Base-by-base conservation (phyloP, 257 asterid species). In the Solanum stenotomum region DNA sequence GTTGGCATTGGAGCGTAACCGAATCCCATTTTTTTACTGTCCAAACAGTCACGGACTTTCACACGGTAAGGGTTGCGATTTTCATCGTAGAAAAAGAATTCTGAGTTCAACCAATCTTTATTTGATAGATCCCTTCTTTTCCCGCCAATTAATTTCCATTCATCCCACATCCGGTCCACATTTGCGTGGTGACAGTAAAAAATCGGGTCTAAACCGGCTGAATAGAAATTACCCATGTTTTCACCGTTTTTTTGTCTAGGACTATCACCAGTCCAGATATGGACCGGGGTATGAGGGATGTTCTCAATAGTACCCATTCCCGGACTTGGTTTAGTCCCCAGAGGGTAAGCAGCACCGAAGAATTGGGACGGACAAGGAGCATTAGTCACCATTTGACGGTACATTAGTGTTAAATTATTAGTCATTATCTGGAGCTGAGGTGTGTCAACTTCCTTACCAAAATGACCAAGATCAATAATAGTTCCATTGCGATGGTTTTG, bases 61-160 rank as follows among this genome's bases (percentile, higher is more conserved):
- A 94, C 96, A 5, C 92, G 90, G 27, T 87, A 95, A 0, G 92
- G 94, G 63, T 77, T 89, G 52, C 88, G 90, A 12, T 91, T 87
- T 85, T 94, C 95, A 83, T 94, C 95, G 88, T 94, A 94, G 92
- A 94, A 94, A 79, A 93, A 27, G 89, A 94, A 94, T 49, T 92
- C 61, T 0, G 96, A 92, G 81, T 93, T 85, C 6, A 92, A 59
- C 89, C 44, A 94, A 27, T 93, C 93, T 1, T 88, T 59, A 27
- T 91, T 88, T 0, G 38, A 4, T 15, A 94, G 42, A 25, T 92
- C 93, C 76, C 88, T 91, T 0, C 84, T 25, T 71, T 86, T 86
- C 16, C 77, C 87, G 42, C 75, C 78, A 3, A 4, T n/a, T 25
- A 8, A 8, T 52, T 84, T 78, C 87, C 89, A 83, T 5, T 46